Evolutionary conservation across 2,329 filamentous ascomycete species (phyloP), one percentile per base, ranked within the genome.

Genomic region (Cylindrodendrum hubeiense): DNA sequence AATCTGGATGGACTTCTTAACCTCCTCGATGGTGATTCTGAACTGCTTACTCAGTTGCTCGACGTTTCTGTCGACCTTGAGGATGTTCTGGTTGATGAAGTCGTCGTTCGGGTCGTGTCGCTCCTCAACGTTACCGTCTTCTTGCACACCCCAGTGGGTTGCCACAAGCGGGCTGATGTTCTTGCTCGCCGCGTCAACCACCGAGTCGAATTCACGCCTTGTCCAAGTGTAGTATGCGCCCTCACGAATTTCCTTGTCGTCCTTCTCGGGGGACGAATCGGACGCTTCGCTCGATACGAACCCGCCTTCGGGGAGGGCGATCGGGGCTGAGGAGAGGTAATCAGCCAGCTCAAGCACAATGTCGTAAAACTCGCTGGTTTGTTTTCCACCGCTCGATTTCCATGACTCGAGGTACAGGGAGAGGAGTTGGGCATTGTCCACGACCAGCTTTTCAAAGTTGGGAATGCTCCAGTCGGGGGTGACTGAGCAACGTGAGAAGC

Each of bases 181-280:
- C 50, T 81, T 80, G 52, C 85, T 79, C 6, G 75, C 73, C 3
- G 76, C 74, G 34, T 78, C 76, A 2, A 98, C 85, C 3, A 97
- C 88, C 12, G 89, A 87, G 65, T 94, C 90, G 65, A 98, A 91
- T 76, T 98, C 95, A 55, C 94, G 92, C 55, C 91, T 83, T 1
- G 95, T 97, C 95, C 95, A 99, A 3, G 98, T 88, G 74, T 98
- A 98, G 77, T 93, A 98, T 0, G 95, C 95, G 0, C 96, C 96
- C 79, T 98, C 95, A 34, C 92, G 89, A 83, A 95, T 94, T 58
- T 97, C 92, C 5, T 85, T 87, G 73, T 97, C 94, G 2, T 90
- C 89, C n/a, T 86, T 87, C 33, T 88, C 87, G 54, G 92, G 91
- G 56, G 89, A 86, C 1, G 94, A 97, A 77, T 98, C 95, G 0